These are phyloP conservation scores for Ustilaginoidea virens DNA, from an alignment of 2,329 filamentous ascomycete species.

Conservation along the genomic window DNA sequence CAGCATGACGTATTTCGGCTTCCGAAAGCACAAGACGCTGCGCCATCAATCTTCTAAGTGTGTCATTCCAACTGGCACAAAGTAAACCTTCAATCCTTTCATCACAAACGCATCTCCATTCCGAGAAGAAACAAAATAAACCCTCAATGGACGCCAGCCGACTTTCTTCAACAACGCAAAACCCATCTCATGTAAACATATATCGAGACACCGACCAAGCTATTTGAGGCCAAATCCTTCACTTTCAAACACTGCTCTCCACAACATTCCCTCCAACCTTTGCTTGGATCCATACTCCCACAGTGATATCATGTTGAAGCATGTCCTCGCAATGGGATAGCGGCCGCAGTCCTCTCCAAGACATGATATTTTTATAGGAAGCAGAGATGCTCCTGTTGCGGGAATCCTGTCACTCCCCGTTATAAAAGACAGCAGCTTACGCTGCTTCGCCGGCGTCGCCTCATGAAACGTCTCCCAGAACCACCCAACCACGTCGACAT, in stretches of 20 bases:
- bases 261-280: conserved; percentile 56
- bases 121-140: no score
- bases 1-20: no score
- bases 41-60: no score
- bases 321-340: conserved; percentile 77
- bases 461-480: conserved; percentile 74
- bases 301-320: conserved; percentile 73
- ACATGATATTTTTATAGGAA: conserved; percentile 62
- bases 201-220: not conserved
- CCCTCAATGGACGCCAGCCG: no score
- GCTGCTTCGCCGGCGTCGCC: conserved; percentile 51
- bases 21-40: no score
- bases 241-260: conserved; percentile 77
- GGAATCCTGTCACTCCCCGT: conserved; percentile 85
- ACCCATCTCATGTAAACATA: not conserved
- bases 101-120: no score
- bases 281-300: conserved; percentile 54
- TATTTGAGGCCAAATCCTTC: conserved; percentile 84
- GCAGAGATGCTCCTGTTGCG: conserved; percentile 67
- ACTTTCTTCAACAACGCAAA: no score
- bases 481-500: conserved; percentile 59
- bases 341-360: conserved; percentile 58
- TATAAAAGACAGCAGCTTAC: conserved; percentile 70
- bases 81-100: no score
- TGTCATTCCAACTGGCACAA: no score